Evolutionary conservation across 257 asterid genomes (phyloP).

Genomic region (Leptodermis oblonga): DNA sequence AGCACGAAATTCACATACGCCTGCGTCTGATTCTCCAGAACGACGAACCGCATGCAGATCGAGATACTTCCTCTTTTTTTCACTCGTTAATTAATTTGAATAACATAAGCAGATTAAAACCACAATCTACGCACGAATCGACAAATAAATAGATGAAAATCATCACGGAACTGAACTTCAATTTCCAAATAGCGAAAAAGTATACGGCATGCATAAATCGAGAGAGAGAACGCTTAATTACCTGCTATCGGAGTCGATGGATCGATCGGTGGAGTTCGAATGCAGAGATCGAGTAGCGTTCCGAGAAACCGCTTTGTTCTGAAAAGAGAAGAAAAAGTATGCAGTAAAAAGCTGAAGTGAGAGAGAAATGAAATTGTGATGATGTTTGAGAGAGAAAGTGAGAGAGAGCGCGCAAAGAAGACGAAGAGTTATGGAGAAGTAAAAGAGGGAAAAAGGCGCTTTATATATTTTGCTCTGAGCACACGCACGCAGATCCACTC

Average conservation of each 20-base stretch:
- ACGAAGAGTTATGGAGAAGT: slow-evolving; percentile 11
- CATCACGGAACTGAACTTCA: background rate
- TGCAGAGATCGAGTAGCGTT: background rate
- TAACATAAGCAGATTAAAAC: no score
- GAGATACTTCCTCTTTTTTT: no score
- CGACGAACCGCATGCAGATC: no score
- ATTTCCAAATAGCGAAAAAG: background rate
- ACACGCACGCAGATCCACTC: background rate
- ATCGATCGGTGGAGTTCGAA: background rate
- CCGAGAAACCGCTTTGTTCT: background rate
- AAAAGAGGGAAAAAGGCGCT: slow-evolving; percentile 5
- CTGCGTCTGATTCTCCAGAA: no score
- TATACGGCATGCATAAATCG: background rate
- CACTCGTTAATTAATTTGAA: no score
- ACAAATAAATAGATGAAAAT: background rate
- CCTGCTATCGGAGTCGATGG: background rate
- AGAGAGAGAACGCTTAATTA: background rate
- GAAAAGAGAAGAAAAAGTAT: no score
- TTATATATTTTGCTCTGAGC: slow-evolving; percentile 12
- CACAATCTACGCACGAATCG: background rate
- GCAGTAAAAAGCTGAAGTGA: background rate
- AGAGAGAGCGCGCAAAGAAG: background rate
- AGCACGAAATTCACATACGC: background rate
- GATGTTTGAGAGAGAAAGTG: background rate
- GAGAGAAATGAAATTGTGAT: background rate